Evolutionary conservation across 306 rosid species (phyloP), one percentile per base, ranked within the genome.

Genomic region (Carpinus viminea): DNA sequence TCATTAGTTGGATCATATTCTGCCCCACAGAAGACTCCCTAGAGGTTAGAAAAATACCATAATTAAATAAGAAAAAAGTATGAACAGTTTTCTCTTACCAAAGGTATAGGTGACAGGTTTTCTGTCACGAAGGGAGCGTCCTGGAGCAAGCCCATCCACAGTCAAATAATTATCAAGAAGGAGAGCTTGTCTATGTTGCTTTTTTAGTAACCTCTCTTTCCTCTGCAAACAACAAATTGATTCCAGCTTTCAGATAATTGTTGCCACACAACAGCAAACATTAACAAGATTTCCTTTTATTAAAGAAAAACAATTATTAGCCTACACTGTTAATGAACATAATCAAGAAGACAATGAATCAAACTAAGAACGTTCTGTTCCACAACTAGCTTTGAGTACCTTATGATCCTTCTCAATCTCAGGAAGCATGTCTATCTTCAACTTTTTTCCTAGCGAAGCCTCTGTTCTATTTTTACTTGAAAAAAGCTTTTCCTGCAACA

Each of bases 121-220:
- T 84, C 99, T 88, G 84, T 90, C 98, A 79, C 99, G 99, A 56
- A 96, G 99, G 71, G 99, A 89, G 82, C 99, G 99, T 70, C 99
- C 99, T 4, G 98, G 89, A 78, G 76, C 94, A 82, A 93, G 92
- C 68, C 92, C 99, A 62, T 96, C 99, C 69, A 86, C 87, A 71
- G 65, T 82, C 83, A 88, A 81, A 83, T 78, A 93, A 87, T 83
- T 93, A 88, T 96, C 98, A 81, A 96, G 97, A 76, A 96, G 98
- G 77, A 96, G 99, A 83, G 98, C 97, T 86, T 96, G 89, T 75
- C 97, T 93, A 59, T 96, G 97, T 68, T 93, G 98, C 85, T 96
- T 96, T 84, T 96, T 96, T 88, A 96, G 88, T 89, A 93, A 77
- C 88, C 76, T 91, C 87, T 96, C 99, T 82, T 90, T 96, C 83